Conservation (phyloP, 106 monocot species). For the Acorus calamus region DNA sequence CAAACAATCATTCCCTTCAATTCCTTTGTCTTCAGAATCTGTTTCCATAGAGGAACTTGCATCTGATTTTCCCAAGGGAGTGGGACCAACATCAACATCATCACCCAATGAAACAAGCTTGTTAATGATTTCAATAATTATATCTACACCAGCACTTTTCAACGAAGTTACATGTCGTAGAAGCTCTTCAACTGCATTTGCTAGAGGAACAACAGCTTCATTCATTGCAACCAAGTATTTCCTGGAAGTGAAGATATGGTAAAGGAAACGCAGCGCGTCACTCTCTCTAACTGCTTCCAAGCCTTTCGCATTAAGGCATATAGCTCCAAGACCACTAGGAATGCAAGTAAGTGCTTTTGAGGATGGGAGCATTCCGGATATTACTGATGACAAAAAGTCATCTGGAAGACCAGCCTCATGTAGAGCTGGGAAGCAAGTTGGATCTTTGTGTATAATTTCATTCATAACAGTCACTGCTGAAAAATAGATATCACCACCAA, state of each 20-base stretch:
- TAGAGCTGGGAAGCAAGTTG: constrained; percentile 71
- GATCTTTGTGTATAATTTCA: constrained; percentile 98
- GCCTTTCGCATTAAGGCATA: constrained; percentile 83
- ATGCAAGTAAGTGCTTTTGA: constrained; percentile 90
- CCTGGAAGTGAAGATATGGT: constrained; percentile 70
- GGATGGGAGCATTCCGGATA: constrained; percentile 69
- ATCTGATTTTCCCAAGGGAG: constrained; percentile 16
- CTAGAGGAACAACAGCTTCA: constrained; percentile 94
- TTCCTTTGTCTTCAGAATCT: constrained; percentile 58
- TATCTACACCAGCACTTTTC: constrained; percentile 75
- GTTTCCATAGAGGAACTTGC: constrained; percentile 79
- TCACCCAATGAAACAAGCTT: constrained; percentile 61
- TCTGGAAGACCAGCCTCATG: constrained; percentile 75
- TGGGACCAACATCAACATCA: constrained; percentile 30
- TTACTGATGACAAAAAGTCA: constrained; percentile 74
- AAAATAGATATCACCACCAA: constrained; percentile 98
- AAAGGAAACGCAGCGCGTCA: constrained; percentile 60
- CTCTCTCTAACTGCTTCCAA: constrained; percentile 78
- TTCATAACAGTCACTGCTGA: constrained; percentile 98
- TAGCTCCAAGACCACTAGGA: constrained; percentile 96
- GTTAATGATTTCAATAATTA: constrained; percentile 81
- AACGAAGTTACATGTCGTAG: constrained; percentile 89
- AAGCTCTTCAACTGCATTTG: constrained; percentile 96
- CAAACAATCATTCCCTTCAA: constrained; percentile 58
- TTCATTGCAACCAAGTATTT: constrained; percentile 97